These are phyloP conservation scores for Pythium rishiriense DNA, from an alignment of 352 stramenopile species.

Conservation along the genomic window DNA sequence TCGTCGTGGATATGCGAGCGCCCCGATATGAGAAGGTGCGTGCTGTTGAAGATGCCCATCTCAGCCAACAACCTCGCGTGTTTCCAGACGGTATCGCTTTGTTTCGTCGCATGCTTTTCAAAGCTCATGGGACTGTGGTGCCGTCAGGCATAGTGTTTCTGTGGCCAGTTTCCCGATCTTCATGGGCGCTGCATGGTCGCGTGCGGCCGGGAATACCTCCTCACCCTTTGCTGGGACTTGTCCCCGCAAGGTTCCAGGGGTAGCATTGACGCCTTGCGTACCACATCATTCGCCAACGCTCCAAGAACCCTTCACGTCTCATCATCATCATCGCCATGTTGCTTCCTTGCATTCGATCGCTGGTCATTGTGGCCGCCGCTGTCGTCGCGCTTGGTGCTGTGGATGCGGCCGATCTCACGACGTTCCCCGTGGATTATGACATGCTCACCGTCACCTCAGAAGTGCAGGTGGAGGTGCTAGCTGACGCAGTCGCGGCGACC, in stretches of 20 bases:
- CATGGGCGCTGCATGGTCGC: background rate
- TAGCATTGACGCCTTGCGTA: background rate
- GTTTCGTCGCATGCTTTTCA: background rate
- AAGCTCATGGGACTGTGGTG: background rate
- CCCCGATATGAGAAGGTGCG: background rate
- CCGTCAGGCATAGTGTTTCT: background rate
- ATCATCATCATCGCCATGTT: background rate
- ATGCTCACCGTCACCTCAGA: constrained; percentile 13
- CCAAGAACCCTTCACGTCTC: background rate
- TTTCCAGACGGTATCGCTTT: too few relatives aligned
- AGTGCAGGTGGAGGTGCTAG: constrained; percentile 16
- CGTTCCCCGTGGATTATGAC: constrained; percentile 4
- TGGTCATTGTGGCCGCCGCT: background rate
- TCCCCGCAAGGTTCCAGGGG: too few relatives aligned
- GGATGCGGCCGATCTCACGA: background rate
- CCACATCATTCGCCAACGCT: constrained; percentile 2
- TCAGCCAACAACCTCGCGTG: too few relatives aligned
- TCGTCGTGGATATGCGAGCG: background rate
- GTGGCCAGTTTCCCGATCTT: constrained; percentile 3
- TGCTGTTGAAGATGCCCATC: too few relatives aligned
- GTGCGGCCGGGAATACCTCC: background rate
- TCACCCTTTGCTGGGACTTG: background rate
- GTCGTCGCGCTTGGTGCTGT: background rate
- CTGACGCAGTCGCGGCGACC: background rate
- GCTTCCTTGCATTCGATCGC: constrained; percentile 1